Base-by-base conservation (phyloP, 805 yeast genomes). In the Clavispora asparagi region DNA sequence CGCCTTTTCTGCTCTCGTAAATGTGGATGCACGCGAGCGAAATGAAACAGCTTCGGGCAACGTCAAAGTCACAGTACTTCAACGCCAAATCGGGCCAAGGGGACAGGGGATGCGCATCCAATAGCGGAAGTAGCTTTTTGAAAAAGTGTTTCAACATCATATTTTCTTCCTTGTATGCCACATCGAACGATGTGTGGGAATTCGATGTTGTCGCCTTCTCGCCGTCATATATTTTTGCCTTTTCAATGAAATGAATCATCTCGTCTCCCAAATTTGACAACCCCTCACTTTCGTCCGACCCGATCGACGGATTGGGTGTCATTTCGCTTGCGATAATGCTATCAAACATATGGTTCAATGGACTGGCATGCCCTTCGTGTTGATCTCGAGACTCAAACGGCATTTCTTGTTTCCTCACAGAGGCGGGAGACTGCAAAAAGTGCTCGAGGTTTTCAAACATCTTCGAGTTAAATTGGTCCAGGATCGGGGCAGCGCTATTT, bases 61-160 rank as follows among this genome's bases (percentile, higher is more conserved):
- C 71, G 51, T 78, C 80, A 51, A 76, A 71, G 53, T 79, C 81
- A 52, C 83, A 79, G 54, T 79, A 79, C 43, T 74, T 71, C 49
- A 79, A 62, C 38, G 82, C 81, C 46, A 79, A 58, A 47, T 78
- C 79, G 0, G 84, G 84, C 83, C 83, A 78, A 3, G 83, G 83
- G 1, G 81, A 67, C 37, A 76, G 74, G 0, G 83, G 84, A 55
- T 79, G 83, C 0, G 82, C 81, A 61, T 79, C 84, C 30, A 79
- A 58, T 36, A 79, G 54, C 1, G 80, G 82, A 6, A 79, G 59
- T 32, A 79, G 62, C 48, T 76, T 73, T 51, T 76, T 74, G 58
- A 79, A 79, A 53, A 78, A 79, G 57, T 79, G 83, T 49, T 72
- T 74, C 47, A 79, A 54, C 71, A 79, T 75, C 67, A 70, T 72